A percentile compares a stretch with the other conserved stretches of the same genome.
Conservation (phyloP, 768 basidiomycete species). For the Tylopilus rubrobrunneus region DNA sequence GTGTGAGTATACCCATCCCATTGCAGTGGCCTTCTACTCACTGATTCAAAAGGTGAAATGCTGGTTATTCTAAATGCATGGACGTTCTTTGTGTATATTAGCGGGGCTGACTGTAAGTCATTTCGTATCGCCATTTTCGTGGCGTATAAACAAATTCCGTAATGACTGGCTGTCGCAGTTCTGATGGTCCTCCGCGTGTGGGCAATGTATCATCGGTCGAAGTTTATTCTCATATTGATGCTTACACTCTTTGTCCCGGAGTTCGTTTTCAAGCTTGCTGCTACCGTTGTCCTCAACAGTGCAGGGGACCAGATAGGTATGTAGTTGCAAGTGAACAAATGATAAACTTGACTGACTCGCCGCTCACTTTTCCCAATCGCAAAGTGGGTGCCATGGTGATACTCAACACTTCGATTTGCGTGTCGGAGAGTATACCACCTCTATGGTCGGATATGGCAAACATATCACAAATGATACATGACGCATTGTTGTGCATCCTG, state of each 20-base stretch:
- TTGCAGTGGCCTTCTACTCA: too few species aligned
- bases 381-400: not conserved
- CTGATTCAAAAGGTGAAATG: constrained; percentile 3
- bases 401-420: not conserved
- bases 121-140: too few species aligned
- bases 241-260: not conserved
- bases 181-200: not conserved
- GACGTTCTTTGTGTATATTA: not conserved
- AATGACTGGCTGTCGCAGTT: too few species aligned
- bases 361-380: too few species aligned
- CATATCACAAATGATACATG: not conserved
- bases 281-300: not conserved
- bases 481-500: not conserved
- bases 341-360: too few species aligned
- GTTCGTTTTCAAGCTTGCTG: not conserved
- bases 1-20: too few species aligned
- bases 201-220: not conserved
- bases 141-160: too few species aligned
- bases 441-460: too few species aligned
- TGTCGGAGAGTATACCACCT: not conserved
- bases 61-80: not conserved
- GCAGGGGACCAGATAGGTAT: not conserved
- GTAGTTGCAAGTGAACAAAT: not conserved
- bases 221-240: not conserved
- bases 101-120: not conserved